Evolutionary conservation across 768 basidiomycete genomes (phyloP).

Genomic region (Boletus vinaceobasis): DNA sequence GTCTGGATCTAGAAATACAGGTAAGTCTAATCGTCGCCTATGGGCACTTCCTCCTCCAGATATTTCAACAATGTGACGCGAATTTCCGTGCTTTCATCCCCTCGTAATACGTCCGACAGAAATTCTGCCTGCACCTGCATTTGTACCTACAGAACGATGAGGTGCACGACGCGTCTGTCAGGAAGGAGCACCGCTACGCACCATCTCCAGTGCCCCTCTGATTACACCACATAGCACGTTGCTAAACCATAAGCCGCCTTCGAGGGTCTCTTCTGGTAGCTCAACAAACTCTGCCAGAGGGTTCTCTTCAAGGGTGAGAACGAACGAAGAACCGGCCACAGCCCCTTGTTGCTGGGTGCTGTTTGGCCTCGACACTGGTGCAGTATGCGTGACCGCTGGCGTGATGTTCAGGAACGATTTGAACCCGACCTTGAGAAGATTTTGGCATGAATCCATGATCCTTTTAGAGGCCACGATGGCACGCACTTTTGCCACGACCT

Average conservation of each 20-base stretch:
- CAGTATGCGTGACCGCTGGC: slow-evolving; percentile 71
- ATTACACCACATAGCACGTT: slow-evolving; percentile 95
- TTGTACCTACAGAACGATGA: slow-evolving; percentile 64
- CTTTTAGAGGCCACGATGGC: not conserved
- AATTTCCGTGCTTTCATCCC: slow-evolving; percentile 93
- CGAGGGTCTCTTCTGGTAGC: slow-evolving; percentile 86
- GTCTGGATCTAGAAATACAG: slow-evolving; percentile 14
- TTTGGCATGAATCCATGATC: not conserved
- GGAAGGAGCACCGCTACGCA: slow-evolving; percentile 34
- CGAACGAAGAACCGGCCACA: slow-evolving; percentile 60
- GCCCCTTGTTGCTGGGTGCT: slow-evolving; percentile 40
- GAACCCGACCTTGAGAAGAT: slow-evolving; percentile 77
- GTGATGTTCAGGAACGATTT: slow-evolving; percentile 95
- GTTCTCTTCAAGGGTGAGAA: slow-evolving; percentile 90
- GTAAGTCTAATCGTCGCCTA: slow-evolving; percentile 75
- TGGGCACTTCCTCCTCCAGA: slow-evolving; percentile 93
- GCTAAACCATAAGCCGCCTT: slow-evolving; percentile 95
- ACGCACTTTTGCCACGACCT: slow-evolving; percentile 88
- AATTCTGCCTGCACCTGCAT: slow-evolving; percentile 92
- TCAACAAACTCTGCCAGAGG: slow-evolving; percentile 97
- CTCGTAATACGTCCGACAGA: slow-evolving; percentile 84
- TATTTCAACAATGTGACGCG: slow-evolving; percentile 87
- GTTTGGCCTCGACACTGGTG: slow-evolving; percentile 49
- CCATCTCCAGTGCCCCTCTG: slow-evolving; percentile 95
- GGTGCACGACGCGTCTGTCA: slow-evolving; percentile 6